These are phyloP conservation scores for Amoebophrya sp. DNA, from an alignment of 169 alveolate genomes.

Conservation along the genomic window DNA sequence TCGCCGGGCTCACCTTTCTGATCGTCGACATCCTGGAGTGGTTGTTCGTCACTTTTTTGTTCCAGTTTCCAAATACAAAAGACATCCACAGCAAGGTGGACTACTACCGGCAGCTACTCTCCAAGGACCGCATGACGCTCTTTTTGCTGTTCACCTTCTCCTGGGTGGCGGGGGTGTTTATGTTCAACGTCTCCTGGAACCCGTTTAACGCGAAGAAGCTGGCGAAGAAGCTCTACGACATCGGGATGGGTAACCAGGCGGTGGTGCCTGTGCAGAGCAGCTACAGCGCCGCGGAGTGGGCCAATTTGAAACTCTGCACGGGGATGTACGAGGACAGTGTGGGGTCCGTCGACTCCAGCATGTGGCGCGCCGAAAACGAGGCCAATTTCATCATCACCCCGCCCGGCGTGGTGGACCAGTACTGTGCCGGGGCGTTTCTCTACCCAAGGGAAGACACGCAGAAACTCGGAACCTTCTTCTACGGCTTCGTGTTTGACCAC, in stretches of 20 bases:
- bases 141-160: not conserved
- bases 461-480: not conserved
- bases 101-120: not conserved
- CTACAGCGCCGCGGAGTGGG: not conserved
- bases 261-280: not conserved
- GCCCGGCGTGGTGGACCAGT: not conserved
- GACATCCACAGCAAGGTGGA: not conserved
- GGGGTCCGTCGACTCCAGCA: not conserved
- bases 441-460: not conserved
- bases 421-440: not conserved
- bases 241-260: not conserved
- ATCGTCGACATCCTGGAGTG: not conserved
- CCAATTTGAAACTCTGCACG: not conserved
- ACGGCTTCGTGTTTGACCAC: not conserved
- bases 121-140: not conserved
- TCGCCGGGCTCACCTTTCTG: not conserved
- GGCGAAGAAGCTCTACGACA: not conserved
- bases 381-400: not conserved
- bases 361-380: not conserved
- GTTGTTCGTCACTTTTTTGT: not conserved
- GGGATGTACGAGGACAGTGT: not conserved
- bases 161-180: not conserved
- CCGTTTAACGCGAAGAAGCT: not conserved
- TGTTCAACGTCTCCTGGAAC: conserved; percentile 1
- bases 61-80: not conserved